phyloP scores from a whole-genome alignment of 2,329 filamentous ascomycete genomes.

The Diaporthe sp. region DNA sequence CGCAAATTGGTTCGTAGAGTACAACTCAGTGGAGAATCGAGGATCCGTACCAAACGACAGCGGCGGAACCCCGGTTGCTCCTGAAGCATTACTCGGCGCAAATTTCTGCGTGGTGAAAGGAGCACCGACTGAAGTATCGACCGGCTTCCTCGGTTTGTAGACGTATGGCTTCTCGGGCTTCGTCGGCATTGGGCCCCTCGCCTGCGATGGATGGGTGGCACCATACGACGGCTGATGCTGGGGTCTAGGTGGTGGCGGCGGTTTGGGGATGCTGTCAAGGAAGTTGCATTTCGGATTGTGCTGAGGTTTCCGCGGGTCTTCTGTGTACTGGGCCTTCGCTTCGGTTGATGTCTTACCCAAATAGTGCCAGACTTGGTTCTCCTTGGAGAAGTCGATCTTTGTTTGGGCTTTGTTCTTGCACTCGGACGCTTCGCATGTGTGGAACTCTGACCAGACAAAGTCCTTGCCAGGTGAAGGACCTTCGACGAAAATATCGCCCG shows the following conservation, averaged over 20 bases:
- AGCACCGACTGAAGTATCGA: conserved; percentile 44
- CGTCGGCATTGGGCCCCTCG: conserved; percentile 30
- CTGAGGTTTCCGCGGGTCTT: conserved; percentile 72
- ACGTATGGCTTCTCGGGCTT: conserved; percentile 64
- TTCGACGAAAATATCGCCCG: conserved; percentile 76
- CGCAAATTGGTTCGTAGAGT: conserved; percentile 47
- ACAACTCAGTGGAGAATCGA: conserved; percentile 41
- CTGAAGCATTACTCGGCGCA: conserved; percentile 45
- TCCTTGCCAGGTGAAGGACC: conserved; percentile 51
- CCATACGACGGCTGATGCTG: conserved; percentile 42
- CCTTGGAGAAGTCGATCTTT: conserved; percentile 79
- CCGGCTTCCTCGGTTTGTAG: conserved; percentile 63
- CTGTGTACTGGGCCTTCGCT: conserved; percentile 90
- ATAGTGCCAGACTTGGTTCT: conserved; percentile 89
- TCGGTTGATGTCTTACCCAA: conserved; percentile 89
- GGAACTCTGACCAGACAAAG: conserved; percentile 85
- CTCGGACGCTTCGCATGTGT: conserved; percentile 65
- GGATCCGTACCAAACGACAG: conserved; percentile 46
- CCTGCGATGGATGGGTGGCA: conserved; percentile 41
- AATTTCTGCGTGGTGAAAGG: conserved; percentile 55
- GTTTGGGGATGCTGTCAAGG: conserved; percentile 74
- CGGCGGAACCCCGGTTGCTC: conserved; percentile 34
- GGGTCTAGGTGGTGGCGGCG: conserved; percentile 47
- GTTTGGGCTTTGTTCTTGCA: conserved; percentile 69
- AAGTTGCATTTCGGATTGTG: conserved; percentile 81